Conservation (phyloP, 2,329 filamentous ascomycete species). For the Colletotrichum sp. region DNA sequence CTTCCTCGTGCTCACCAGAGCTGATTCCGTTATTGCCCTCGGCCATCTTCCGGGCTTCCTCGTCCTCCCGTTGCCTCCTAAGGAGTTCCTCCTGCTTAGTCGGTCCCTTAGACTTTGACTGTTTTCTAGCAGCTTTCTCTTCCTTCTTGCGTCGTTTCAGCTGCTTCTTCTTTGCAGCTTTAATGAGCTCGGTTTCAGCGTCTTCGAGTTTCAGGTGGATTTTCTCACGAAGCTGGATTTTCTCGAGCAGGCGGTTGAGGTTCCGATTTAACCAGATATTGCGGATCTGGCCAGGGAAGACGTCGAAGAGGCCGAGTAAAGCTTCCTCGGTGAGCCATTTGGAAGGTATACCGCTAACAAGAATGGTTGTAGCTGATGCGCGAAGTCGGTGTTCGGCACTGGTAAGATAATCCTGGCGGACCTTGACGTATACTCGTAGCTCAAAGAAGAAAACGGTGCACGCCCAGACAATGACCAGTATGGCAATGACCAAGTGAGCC, state of each 20-base stretch:
- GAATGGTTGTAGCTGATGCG: slow-evolving; percentile 92
- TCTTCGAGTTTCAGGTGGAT: slow-evolving; percentile 76
- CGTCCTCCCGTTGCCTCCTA: slow-evolving; percentile 53
- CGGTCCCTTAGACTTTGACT: slow-evolving; percentile 50
- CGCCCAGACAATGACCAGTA: slow-evolving; percentile 81
- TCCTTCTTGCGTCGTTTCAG: slow-evolving; percentile 69
- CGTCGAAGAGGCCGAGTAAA: slow-evolving; percentile 85
- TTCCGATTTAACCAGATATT: slow-evolving; percentile 98
- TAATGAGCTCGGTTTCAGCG: slow-evolving; percentile 86
- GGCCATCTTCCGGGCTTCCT: slow-evolving; percentile 55
- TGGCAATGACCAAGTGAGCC: slow-evolving; percentile 82
- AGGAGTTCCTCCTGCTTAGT: slow-evolving; percentile 56
- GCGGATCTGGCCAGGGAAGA: slow-evolving; percentile 92
- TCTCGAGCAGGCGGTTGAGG: slow-evolving; percentile 81
- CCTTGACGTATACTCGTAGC: slow-evolving; percentile 84
- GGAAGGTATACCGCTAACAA: slow-evolving; percentile 87
- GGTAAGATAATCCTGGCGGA: slow-evolving; percentile 93
- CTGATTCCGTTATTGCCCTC: slow-evolving; percentile 53
- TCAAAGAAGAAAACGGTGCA: slow-evolving; percentile 89
- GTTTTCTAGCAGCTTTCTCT: slow-evolving; percentile 68
- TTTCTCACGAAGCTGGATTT: slow-evolving; percentile 76
- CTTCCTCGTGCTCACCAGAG: slow-evolving; percentile 56
- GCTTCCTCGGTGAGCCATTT: slow-evolving; percentile 91
- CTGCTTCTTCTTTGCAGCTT: slow-evolving; percentile 78
- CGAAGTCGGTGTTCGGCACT: slow-evolving; percentile 92